Evolutionary conservation across 2,329 filamentous ascomycete genomes (phyloP).

Genomic region (Plectosphaerella sp.): DNA sequence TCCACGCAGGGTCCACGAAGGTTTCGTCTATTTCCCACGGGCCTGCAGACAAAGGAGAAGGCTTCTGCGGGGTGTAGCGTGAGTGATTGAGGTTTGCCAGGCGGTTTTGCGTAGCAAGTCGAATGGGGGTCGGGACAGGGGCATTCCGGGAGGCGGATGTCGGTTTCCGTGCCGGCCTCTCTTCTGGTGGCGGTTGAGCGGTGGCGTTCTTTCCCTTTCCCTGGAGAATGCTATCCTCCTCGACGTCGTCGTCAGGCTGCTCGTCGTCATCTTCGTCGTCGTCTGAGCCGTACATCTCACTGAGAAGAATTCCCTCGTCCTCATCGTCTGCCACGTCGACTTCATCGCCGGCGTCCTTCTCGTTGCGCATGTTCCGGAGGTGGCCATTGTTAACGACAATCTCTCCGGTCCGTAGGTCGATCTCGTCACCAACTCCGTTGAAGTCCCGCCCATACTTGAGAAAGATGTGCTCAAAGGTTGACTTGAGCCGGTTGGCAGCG

Average conservation of each 20-base stretch:
- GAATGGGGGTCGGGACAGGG: conserved; percentile 1
- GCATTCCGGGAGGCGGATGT: background rate
- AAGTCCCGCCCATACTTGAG: conserved; percentile 85
- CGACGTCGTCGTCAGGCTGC: conserved; percentile 17
- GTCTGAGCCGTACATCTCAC: conserved; percentile 19
- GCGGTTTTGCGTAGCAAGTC: conserved; percentile 3
- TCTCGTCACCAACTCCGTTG: conserved; percentile 78
- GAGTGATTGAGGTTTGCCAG: conserved; percentile 15
- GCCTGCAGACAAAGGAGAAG: conserved; percentile 5
- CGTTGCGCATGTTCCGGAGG: conserved; percentile 56
- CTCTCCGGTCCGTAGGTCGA: conserved; percentile 75
- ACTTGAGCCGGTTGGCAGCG: conserved; percentile 70
- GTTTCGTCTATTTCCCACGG: conserved; percentile 10
- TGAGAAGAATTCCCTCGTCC: conserved; percentile 26
- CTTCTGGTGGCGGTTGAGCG: conserved; percentile 12
- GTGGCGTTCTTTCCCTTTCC: conserved; percentile 2
- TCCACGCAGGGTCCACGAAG: conserved; percentile 31
- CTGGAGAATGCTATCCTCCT: conserved; percentile 20
- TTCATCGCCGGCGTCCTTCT: conserved; percentile 41
- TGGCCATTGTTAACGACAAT: conserved; percentile 93
- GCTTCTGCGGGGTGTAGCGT: conserved; percentile 13
- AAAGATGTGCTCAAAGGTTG: conserved; percentile 84
- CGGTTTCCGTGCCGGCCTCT: conserved; percentile 1
- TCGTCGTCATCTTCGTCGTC: conserved; percentile 6
- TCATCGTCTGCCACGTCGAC: conserved; percentile 29